These are phyloP conservation scores for Tuber indicum DNA, from an alignment of 495 filamentous ascomycete genomes.

Conservation along the genomic window DNA sequence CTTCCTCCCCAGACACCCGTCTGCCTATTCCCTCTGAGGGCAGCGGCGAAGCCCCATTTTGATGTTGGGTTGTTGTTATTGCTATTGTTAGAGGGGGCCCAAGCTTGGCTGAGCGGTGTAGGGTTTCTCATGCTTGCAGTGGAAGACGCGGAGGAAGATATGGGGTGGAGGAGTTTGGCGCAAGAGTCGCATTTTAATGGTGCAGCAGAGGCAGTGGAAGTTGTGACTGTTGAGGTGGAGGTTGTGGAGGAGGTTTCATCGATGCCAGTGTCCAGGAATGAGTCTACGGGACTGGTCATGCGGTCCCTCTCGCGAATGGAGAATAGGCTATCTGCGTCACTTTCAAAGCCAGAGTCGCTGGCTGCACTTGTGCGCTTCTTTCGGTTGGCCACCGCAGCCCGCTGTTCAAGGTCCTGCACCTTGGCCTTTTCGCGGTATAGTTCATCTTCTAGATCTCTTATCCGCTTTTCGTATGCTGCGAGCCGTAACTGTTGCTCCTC, in stretches of 20 bases:
- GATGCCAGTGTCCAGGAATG: slow-evolving; percentile 25
- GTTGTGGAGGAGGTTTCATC: slow-evolving; percentile 11
- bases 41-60: slow-evolving; percentile 34
- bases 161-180: slow-evolving; percentile 14
- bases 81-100: slow-evolving; percentile 22
- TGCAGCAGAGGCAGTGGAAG: slow-evolving; percentile 8
- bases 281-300: slow-evolving; percentile 30
- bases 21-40: slow-evolving; percentile 47
- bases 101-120: slow-evolving; percentile 36
- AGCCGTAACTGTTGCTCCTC: slow-evolving; percentile 28
- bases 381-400: neutral
- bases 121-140: slow-evolving; percentile 30
- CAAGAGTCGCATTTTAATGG: slow-evolving; percentile 17
- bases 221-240: slow-evolving; percentile 12
- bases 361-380: slow-evolving; percentile 31
- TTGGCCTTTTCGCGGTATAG: slow-evolving; percentile 22
- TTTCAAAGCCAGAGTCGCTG: slow-evolving; percentile 38
- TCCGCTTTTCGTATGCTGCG: slow-evolving; percentile 31
- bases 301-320: slow-evolving; percentile 23
- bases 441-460: slow-evolving; percentile 30
- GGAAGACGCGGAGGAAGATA: neutral
- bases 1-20: slow-evolving; percentile 63
- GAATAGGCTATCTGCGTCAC: slow-evolving; percentile 36
- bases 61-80: slow-evolving; percentile 19
- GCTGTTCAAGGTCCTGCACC: slow-evolving; percentile 21